A percentile compares a stretch with the other conserved stretches of the same genome.
Conservation (phyloP, 805 yeast species). For the Wickerhamiella occidentalis region DNA sequence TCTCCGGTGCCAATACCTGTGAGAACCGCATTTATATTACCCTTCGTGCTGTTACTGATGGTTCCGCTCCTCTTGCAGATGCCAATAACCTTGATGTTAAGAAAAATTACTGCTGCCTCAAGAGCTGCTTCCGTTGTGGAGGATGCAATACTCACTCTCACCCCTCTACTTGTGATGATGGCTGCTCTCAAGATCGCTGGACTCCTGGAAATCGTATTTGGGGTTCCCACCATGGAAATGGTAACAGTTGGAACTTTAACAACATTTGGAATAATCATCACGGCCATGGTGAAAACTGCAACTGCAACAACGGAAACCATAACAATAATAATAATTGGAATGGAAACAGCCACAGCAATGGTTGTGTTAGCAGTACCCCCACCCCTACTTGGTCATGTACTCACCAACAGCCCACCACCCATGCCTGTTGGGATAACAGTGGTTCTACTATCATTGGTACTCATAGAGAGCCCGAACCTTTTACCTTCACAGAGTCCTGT, state of each 20-base stretch:
- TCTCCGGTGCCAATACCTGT: constrained; percentile 2
- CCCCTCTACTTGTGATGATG: not conserved
- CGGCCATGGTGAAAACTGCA: not conserved
- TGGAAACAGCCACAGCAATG: not conserved
- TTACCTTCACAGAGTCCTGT: too few species aligned
- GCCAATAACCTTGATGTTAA: not conserved
- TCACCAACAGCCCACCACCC: too few species aligned
- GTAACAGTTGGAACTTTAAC: constrained; percentile 5
- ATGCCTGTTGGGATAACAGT: too few species aligned
- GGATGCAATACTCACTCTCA: constrained; percentile 3
- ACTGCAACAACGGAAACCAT: not conserved
- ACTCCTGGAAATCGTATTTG: not conserved
- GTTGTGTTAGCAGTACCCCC: not conserved
- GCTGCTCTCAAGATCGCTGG: not conserved
- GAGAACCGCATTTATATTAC: not conserved
- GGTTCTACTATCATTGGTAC: too few species aligned
- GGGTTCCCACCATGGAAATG: constrained; percentile 10
- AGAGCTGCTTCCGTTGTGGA: constrained; percentile 7
- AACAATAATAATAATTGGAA: not conserved
- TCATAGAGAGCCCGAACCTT: too few species aligned
- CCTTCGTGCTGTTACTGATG: constrained; percentile 9
- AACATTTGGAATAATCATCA: not conserved
- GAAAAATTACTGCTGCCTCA: constrained; percentile 7
- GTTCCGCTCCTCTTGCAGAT: not conserved
- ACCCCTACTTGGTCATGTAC: too few species aligned